Evolutionary conservation across 139 green algal species (phyloP).

Genomic region (Spirogloea muscicola): DNA sequence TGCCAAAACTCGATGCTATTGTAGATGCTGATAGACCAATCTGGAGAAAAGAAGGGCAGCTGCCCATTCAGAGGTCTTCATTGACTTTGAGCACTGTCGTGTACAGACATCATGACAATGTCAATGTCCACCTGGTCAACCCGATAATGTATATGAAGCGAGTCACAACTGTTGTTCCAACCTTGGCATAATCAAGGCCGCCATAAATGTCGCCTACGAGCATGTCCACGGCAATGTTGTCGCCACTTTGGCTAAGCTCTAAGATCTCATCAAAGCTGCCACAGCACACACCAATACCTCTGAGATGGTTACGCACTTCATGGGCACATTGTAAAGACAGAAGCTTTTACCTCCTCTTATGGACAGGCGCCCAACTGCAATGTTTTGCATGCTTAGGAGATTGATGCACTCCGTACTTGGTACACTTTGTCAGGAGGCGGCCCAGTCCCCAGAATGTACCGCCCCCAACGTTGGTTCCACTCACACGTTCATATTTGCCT

Average conservation of each 20-base stretch:
- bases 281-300: too few relatives aligned
- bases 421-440: conserved; percentile 61
- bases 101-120: too few relatives aligned
- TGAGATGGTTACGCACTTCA: too few relatives aligned
- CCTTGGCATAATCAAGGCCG: conserved; percentile 79
- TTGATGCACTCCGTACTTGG: conserved; percentile 24
- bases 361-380: too few relatives aligned
- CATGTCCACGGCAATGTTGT: conserved; percentile 94
- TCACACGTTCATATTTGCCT: conserved; percentile 74
- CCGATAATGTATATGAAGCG: too few relatives aligned
- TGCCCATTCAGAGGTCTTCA: too few relatives aligned
- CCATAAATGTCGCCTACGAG: conserved; percentile 99
- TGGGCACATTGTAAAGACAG: too few relatives aligned
- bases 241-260: conserved; percentile 74
- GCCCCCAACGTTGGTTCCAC: conserved; percentile 90
- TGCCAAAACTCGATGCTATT: conserved; percentile 92
- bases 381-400: too few relatives aligned
- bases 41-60: too few relatives aligned
- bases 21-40: conserved; percentile 79
- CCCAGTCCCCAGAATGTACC: conserved; percentile 97
- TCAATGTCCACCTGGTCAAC: too few relatives aligned
- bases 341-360: too few relatives aligned
- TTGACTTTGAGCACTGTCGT: too few relatives aligned
- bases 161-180: neutral
- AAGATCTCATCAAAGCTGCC: conserved; percentile 96